phyloP scores from a whole-genome alignment of 2,329 filamentous ascomycete genomes.

The Ascomycota sp. region DNA sequence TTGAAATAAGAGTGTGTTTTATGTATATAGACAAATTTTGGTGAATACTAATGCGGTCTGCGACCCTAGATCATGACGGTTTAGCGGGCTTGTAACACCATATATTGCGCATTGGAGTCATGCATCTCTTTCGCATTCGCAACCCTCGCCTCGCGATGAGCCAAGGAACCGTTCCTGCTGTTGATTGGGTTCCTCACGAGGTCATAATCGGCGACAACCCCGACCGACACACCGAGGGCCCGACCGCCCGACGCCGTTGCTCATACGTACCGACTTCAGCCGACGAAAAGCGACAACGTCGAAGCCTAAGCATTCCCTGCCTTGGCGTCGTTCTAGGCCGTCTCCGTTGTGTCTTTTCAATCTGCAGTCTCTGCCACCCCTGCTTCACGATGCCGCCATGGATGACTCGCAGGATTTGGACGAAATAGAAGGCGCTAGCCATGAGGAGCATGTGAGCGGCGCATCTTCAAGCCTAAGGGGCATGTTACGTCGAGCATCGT shows the following conservation, averaged over 20 bases:
- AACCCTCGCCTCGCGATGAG: too few species aligned
- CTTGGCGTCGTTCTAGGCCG: constrained; percentile 28
- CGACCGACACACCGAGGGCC: not conserved
- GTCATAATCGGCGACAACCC: constrained; percentile 20
- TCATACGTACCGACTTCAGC: constrained; percentile 5
- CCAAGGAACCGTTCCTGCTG: too few species aligned
- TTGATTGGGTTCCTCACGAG: too few species aligned
- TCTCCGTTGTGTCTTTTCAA: constrained; percentile 16
- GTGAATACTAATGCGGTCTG: too few species aligned
- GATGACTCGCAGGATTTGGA: constrained; percentile 11
- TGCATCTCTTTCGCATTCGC: too few species aligned
- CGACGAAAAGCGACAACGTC: constrained; percentile 19
- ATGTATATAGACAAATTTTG: too few species aligned
- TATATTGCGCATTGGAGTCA: too few species aligned
- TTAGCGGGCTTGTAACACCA: too few species aligned
- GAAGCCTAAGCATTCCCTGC: constrained; percentile 30
- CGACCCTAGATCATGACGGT: too few species aligned
- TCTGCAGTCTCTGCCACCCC: constrained; percentile 8
- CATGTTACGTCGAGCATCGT: constrained; percentile 33
- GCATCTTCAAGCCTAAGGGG: constrained; percentile 21
- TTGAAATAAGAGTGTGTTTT: too few species aligned
- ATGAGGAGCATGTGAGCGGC: constrained; percentile 8
- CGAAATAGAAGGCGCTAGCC: constrained; percentile 5
- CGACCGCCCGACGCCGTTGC: not conserved
- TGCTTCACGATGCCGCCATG: constrained; percentile 12